Percentiles rank a stretch among this genome's conserved stretches.
phyloP scores from a whole-genome alignment of 768 basidiomycete genomes.

The Mycena pura region DNA sequence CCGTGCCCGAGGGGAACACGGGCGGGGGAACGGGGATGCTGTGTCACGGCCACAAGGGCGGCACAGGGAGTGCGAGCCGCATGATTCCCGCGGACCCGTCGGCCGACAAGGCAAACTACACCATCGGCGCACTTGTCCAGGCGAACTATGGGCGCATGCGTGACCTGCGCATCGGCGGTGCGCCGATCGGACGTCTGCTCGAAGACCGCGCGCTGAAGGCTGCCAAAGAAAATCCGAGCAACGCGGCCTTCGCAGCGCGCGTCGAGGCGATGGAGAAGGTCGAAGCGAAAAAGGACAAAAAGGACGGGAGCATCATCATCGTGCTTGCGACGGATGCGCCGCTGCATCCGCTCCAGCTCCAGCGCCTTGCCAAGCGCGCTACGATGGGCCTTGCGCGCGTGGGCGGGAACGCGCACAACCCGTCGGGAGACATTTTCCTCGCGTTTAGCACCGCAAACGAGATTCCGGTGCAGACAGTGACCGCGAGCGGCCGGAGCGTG shows the following conservation, averaged over 20 bases:
- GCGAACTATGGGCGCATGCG: conserved; percentile 10
- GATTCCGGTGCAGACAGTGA: conserved; percentile 9
- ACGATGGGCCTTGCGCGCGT: conserved; percentile 10
- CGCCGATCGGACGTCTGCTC: conserved; percentile 1
- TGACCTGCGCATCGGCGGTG: conserved; percentile 14
- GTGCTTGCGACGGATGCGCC: conserved; percentile 8
- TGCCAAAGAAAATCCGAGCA: background rate
- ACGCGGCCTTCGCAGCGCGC: background rate
- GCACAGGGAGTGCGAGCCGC: conserved; percentile 1
- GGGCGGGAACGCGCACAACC: conserved; percentile 13
- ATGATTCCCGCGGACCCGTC: background rate
- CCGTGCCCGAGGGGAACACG: conserved; percentile 12
- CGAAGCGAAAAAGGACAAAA: conserved; percentile 9
- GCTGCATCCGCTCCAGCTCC: conserved; percentile 5
- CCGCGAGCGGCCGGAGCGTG: background rate
- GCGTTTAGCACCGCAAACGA: conserved; percentile 14
- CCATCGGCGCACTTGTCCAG: background rate
- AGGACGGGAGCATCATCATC: conserved; percentile 16
- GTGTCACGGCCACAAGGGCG: conserved; percentile 11
- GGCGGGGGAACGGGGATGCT: conserved; percentile 13
- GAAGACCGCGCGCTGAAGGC: background rate
- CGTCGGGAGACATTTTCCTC: conserved; percentile 10
- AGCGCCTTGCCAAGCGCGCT: conserved; percentile 11
- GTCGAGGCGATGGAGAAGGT: background rate
- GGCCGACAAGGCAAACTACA: background rate